phyloP scores from a whole-genome alignment of 306 rosid genomes.

The Fragaria nilgerrensis region DNA sequence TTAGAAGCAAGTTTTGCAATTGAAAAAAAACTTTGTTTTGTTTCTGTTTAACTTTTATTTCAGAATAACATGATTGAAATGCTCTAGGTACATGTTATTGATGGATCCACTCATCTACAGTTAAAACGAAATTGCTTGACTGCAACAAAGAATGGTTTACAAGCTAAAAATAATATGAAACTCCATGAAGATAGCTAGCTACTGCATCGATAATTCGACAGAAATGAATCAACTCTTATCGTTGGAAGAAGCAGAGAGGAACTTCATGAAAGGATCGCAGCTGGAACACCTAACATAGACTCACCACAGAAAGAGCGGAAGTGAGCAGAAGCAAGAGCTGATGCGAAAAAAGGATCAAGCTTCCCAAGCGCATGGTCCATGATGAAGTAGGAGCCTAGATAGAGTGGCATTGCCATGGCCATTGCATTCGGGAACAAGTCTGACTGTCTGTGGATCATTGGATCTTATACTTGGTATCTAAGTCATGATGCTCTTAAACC shows the following conservation, averaged over 20 bases:
- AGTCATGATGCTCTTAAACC: neutral
- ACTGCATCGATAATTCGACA: neutral
- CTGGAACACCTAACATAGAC: neutral
- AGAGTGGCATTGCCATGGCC: neutral
- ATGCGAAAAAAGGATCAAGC: neutral
- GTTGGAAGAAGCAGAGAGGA: neutral
- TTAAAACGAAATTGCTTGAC: neutral
- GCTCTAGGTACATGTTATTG: no score
- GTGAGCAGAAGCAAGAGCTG: neutral
- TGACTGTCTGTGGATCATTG: neutral
- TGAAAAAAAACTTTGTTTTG: no score
- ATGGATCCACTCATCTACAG: no score
- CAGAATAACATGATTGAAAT: neutral
- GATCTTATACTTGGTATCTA: neutral
- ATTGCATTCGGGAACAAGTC: neutral
- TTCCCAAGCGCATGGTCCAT: neutral
- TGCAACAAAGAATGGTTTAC: neutral
- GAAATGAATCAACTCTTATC: no score
- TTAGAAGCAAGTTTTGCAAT: no score
- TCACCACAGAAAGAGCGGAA: neutral
- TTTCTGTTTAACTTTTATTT: no score
- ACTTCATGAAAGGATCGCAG: neutral
- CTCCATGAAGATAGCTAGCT: neutral
- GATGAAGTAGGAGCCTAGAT: neutral
- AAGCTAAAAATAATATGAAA: neutral